phyloP scores from a whole-genome alignment of 1,139 yeast species.

The Yamadazyma sp. region DNA sequence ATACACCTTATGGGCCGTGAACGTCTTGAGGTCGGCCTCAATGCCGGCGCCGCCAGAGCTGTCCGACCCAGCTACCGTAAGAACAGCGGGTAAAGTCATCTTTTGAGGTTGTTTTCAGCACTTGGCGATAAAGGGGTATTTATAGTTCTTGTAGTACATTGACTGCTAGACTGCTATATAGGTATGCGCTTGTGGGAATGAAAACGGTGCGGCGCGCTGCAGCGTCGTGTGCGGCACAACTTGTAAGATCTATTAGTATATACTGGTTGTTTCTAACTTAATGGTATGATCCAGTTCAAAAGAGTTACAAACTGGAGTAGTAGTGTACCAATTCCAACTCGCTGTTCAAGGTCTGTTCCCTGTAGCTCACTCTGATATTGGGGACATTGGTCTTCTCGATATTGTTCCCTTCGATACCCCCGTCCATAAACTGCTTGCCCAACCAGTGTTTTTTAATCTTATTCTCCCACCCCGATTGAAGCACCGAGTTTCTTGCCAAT shows the following conservation, averaged over 20 bases:
- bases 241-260: background rate
- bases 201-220: too few species aligned
- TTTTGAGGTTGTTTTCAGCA: background rate
- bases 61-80: conserved; percentile 82
- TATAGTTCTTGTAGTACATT: background rate
- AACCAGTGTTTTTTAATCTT: conserved; percentile 88
- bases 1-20: conserved; percentile 75
- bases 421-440: conserved; percentile 63
- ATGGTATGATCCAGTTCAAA: too few species aligned
- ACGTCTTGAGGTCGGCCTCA: conserved; percentile 87
- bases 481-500: conserved; percentile 79
- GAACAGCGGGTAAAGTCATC: conserved; percentile 38
- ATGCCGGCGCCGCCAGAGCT: conserved; percentile 95
- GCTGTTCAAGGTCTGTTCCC: conserved; percentile 76
- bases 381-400: conserved; percentile 96
- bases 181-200: conserved; percentile 8
- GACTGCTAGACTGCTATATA: background rate
- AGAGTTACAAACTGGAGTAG: conserved; percentile 44
- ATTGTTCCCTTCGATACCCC: conserved; percentile 78
- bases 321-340: conserved; percentile 72
- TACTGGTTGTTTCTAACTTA: too few species aligned
- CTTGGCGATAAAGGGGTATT: background rate
- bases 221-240: background rate
- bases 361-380: conserved; percentile 74
- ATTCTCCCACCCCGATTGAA: conserved; percentile 91